Evolutionary conservation across 768 basidiomycete genomes (phyloP).

Genomic region (Mycena crocata): DNA sequence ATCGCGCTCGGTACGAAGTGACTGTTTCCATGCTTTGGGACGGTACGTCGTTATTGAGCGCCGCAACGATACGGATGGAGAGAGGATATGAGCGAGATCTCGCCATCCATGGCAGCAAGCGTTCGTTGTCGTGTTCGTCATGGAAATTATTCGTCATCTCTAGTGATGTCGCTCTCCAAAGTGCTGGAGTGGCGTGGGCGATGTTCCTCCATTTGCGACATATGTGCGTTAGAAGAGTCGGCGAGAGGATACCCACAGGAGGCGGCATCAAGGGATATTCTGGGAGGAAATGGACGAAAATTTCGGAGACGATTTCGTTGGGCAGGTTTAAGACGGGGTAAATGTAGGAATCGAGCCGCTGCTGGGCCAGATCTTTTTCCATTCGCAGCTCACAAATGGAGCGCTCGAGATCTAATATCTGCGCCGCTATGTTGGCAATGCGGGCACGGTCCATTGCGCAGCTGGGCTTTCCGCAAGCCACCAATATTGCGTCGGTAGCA

Average conservation of each 20-base stretch:
- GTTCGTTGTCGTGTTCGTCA: conserved; percentile 4
- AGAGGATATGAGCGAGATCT: not conserved
- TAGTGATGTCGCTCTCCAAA: too few species aligned
- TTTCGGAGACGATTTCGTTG: too few species aligned
- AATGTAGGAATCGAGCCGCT: conserved; percentile 7
- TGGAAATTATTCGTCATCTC: not conserved
- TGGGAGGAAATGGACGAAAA: too few species aligned
- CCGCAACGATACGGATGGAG: conserved; percentile 5
- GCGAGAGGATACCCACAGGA: not conserved
- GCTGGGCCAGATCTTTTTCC: not conserved
- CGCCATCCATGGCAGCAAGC: not conserved
- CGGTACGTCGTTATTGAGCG: too few species aligned
- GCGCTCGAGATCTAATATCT: conserved; percentile 4
- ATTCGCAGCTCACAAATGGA: not conserved
- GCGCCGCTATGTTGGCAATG: conserved; percentile 2
- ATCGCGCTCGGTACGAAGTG: too few species aligned
- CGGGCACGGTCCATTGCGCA: too few species aligned
- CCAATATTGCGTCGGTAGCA: too few species aligned
- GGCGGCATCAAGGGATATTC: not conserved
- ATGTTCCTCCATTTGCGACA: conserved; percentile 2
- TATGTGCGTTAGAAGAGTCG: conserved; percentile 11
- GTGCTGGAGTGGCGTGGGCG: too few species aligned
- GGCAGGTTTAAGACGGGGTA: conserved; percentile 4
- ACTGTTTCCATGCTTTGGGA: too few species aligned
- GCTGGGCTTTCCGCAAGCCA: too few species aligned